phyloP scores from a whole-genome alignment of 1,284 basidiomycete genomes.

The Sanghuangporus baumii region DNA sequence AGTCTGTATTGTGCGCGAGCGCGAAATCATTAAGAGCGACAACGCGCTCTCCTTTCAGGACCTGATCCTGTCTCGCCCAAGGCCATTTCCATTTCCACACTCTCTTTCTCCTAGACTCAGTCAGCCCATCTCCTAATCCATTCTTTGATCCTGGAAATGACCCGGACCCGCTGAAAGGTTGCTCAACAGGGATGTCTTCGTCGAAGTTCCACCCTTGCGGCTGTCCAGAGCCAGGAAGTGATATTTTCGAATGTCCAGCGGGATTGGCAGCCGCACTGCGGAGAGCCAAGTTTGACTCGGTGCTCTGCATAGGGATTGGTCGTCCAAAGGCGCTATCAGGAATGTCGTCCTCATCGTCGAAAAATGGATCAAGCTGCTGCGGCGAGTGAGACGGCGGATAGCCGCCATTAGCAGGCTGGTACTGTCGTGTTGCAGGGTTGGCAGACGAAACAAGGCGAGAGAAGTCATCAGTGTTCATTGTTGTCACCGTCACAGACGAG shows the following conservation, averaged over 20 bases:
- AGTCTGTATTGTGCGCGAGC: constrained; percentile 57
- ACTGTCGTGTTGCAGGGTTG: constrained; percentile 60
- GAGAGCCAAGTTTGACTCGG: constrained; percentile 64
- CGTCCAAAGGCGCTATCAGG: constrained; percentile 61
- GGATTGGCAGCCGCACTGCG: constrained; percentile 51
- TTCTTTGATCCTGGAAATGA: constrained; percentile 33
- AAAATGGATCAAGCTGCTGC: constrained; percentile 70
- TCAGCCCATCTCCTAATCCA: constrained; percentile 17
- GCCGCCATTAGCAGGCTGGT: constrained; percentile 45
- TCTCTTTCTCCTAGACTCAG: constrained; percentile 28
- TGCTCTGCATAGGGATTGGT: constrained; percentile 55
- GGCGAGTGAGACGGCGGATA: constrained; percentile 47
- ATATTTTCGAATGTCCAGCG: constrained; percentile 50
- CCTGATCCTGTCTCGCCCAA: constrained; percentile 58
- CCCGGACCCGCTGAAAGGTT: constrained; percentile 39
- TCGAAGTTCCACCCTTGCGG: constrained; percentile 70
- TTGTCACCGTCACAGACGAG: constrained; percentile 11
- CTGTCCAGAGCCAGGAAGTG: constrained; percentile 35
- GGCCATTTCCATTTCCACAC: constrained; percentile 76
- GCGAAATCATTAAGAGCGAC: constrained; percentile 69
- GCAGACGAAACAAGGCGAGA: constrained; percentile 63
- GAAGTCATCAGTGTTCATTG: constrained; percentile 65
- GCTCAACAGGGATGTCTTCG: constrained; percentile 46
- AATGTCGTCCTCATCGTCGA: constrained; percentile 69
- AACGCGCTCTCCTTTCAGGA: constrained; percentile 57